These are phyloP conservation scores for Aspergillus sp. DNA, from an alignment of 2,329 filamentous ascomycete species.

Conservation along the genomic window DNA sequence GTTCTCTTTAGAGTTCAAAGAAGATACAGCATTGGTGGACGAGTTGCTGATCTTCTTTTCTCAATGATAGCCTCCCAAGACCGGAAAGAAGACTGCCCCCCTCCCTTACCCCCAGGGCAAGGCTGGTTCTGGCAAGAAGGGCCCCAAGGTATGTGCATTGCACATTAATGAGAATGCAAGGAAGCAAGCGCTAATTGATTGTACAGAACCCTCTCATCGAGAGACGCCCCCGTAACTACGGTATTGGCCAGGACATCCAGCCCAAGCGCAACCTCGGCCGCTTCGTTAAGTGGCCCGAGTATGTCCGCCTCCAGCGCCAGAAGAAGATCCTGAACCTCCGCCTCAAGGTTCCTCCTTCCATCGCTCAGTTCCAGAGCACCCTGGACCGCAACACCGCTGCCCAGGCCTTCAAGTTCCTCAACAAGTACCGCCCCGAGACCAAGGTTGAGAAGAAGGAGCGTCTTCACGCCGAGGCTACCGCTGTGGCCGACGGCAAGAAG, in stretches of 20 bases:
- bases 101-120: slow-evolving; percentile 95
- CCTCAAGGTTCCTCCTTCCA: slow-evolving; percentile 95
- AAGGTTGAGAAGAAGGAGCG: slow-evolving; percentile 99
- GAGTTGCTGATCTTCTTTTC: slow-evolving; percentile 95
- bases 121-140: slow-evolving; percentile 86
- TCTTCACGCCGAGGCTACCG: slow-evolving; percentile 95
- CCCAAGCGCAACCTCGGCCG: slow-evolving; percentile 91
- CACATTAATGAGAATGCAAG: no score
- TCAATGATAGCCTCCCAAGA: slow-evolving; percentile 99
- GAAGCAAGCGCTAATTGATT: slow-evolving; percentile 15
- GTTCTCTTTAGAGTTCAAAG: slow-evolving; percentile 88
- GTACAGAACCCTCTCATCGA: slow-evolving; percentile 95
- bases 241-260: slow-evolving; percentile 98
- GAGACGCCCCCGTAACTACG: slow-evolving; percentile 96
- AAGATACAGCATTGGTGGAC: slow-evolving; percentile 73
- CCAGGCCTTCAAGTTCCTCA: slow-evolving; percentile 97
- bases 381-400: slow-evolving; percentile 95
- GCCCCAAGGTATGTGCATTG: slow-evolving; percentile 75
- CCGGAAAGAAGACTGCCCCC: slow-evolving; percentile 95
- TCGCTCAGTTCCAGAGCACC: slow-evolving; percentile 96
- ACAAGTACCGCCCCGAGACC: slow-evolving; percentile 99
- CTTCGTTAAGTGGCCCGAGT: slow-evolving; percentile 99
- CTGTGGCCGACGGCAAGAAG: slow-evolving; percentile 98
- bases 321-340: slow-evolving; percentile 97
- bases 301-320: slow-evolving; percentile 95